Base-by-base conservation (phyloP, 1,139 yeast genomes). In the Suhomyces anneliseae region DNA sequence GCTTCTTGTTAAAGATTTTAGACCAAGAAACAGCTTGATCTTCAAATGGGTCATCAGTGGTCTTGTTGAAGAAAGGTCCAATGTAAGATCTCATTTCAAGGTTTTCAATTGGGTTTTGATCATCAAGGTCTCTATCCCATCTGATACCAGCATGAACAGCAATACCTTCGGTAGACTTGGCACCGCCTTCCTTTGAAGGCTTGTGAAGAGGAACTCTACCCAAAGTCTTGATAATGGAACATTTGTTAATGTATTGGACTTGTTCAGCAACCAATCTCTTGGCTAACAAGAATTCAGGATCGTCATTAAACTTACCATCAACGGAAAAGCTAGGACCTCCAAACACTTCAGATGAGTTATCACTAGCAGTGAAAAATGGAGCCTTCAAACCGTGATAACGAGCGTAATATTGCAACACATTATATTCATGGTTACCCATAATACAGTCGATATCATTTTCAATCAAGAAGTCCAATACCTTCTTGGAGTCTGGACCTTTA, bases 381-480 rank as follows among this genome's bases (percentile, higher is more conserved):
- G 63, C 56, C 4, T 63, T 67, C 38, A 84, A 65, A 6, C 79
- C 74, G 57, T 83, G 89, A 57, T 74, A 78, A 42, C 70, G 72
- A 1, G 87, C 81, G 58, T 87, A 87, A 58, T 82, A 67, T 46
- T 79, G 74, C 53, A 87, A 59, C 14, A 85, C 77, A 52, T 80
- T 82, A 55, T 83, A 76, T 62, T 92, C 98, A 64, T 92, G 97
- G 69, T 92, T 92, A 0, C 98, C 98, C 52, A 95, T 69, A 3
- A 92, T 82, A 63, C 96, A 90, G 43, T 81, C 82, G 14, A 87
- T 77, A 5, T 78, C 67, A 53, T 82, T 66, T n/a, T 76, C 68
- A 40, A 83, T 76, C 38, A 89, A 83, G 56, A 69, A 85, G 49
- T 90, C 86, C 29, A 90, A 63, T 6, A 90, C 89, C 44, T 78